A percentile compares a stretch with the other conserved stretches of the same genome.
phyloP scores from a whole-genome alignment of 2,329 filamentous ascomycete genomes.

The Aureobasidium sp. region DNA sequence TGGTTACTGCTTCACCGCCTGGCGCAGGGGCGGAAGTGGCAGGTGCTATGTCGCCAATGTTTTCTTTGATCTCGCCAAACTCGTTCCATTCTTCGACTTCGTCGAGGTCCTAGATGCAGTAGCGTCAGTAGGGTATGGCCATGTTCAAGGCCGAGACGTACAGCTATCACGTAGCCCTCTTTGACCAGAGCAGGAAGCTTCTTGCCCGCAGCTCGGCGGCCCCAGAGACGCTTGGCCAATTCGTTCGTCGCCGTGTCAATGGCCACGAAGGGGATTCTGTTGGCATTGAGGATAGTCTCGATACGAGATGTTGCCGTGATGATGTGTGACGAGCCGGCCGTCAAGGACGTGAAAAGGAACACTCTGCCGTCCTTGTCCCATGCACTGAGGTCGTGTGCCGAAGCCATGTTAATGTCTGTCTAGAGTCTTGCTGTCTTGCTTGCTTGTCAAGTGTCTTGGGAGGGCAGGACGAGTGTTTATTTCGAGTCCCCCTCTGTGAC shows the following conservation, averaged over 20 bases:
- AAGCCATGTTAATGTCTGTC: neutral
- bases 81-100: constrained; percentile 99
- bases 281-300: constrained; percentile 91
- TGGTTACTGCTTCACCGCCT: constrained; percentile 13
- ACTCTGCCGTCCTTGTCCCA: constrained; percentile 48
- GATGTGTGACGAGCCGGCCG: constrained; percentile 90
- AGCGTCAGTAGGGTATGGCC: neutral
- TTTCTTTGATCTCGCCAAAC: constrained; percentile 86
- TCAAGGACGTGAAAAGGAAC: constrained; percentile 94
- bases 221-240: constrained; percentile 81
- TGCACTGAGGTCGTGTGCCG: constrained; percentile 30
- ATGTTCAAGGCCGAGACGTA: constrained; percentile 43
- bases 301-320: constrained; percentile 91
- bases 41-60: constrained; percentile 52
- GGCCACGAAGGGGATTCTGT: constrained; percentile 87
- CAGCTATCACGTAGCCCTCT: constrained; percentile 74
- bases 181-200: constrained; percentile 88
- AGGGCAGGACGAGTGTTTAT: neutral
- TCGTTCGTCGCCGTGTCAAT: constrained; percentile 87
- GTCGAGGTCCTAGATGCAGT: constrained; percentile 62
- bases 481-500: neutral
- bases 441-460: neutral
- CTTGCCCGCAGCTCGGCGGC: constrained; percentile 71
- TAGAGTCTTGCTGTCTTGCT: neutral
- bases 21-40: constrained; percentile 19